phyloP scores from a whole-genome alignment of 495 filamentous ascomycete species.

The Aspergillus taichungensis region DNA sequence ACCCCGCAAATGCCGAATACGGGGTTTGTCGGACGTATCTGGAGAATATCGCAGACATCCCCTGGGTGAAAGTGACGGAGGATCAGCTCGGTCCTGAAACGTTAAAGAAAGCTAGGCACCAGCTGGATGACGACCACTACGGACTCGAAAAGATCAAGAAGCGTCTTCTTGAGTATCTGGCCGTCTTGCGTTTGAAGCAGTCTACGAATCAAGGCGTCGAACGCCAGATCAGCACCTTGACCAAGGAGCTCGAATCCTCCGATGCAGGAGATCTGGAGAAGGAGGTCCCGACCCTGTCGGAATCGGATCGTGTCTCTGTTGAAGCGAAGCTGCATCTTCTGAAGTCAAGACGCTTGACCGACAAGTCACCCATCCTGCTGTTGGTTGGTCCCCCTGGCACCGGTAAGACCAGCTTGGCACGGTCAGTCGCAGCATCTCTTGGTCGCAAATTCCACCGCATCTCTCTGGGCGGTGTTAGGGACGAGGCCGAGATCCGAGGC shows the following conservation, averaged over 20 bases:
- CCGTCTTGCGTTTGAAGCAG: constrained; percentile 90
- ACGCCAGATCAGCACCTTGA: constrained; percentile 57
- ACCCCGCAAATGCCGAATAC: constrained; percentile 89
- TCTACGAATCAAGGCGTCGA: constrained; percentile 73
- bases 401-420: constrained; percentile 94
- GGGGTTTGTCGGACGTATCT: constrained; percentile 90
- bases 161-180: constrained; percentile 87
- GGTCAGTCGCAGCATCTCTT: constrained; percentile 82
- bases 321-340: constrained; percentile 58
- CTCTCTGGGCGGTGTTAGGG: constrained; percentile 89
- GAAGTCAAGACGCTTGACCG: constrained; percentile 67
- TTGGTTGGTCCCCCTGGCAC: constrained; percentile 92
- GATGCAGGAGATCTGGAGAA: constrained; percentile 37
- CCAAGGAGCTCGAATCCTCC: constrained; percentile 46
- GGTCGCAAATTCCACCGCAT: constrained; percentile 96
- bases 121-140: constrained; percentile 94
- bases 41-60: constrained; percentile 89
- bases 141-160: constrained; percentile 97
- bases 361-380: constrained; percentile 93
- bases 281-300: constrained; percentile 22
- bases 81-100: constrained; percentile 82
- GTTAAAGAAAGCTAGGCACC: constrained; percentile 68
- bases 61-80: constrained; percentile 80
- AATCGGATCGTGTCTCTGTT: constrained; percentile 37
- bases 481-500: constrained; percentile 94